Evolutionary conservation across 2,329 filamentous ascomycete species (phyloP), one percentile per base, ranked within the genome.

Genomic region (Colletotrichum tofieldiae): DNA sequence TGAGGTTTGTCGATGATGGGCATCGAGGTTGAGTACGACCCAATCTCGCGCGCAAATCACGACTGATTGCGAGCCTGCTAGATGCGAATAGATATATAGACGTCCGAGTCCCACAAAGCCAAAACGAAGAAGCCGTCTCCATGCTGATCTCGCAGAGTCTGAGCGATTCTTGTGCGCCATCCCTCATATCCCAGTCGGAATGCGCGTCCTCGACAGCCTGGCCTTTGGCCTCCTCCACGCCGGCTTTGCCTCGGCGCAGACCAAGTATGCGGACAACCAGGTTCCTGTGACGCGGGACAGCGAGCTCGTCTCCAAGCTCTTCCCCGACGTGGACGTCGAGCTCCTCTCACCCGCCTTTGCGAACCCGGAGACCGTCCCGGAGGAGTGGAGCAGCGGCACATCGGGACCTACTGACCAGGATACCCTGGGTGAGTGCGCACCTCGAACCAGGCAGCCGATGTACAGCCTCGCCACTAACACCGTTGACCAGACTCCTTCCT

Each of bases 321-420:
- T 67, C 6, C 65, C 65, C 5, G 56, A 62, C 9, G 56, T 47
- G 23, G 65, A 62, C n/a, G 5, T 79, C 2, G 51, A 79, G 18
- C 71, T 80, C 0, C 63, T 73, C n/a, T 79, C 78, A 0, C 78
- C 78, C 1, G 74, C 78, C 1, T 80, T 80, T 16, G 51, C 52
- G 12, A 58, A 75, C 5, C 67, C 73, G 0, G 69, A 76, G 12
- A 74, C 74, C 1, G 58, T 80, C 2, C 76, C 78, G 0, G 66
- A 63, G 0, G 71, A 72, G 0, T 80, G 77, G 26, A 41, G 63
- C 0, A 78, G 78, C 52, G 78, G 78, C 18, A 79, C 77, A 0
- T 74, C 69, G 14, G 78, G 78, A 1, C 78, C 78, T 9, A 79
- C 78, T 0, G n/a, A 58, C 65, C 78, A 68, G 74, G 56, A 26